Evolutionary conservation across 31 red algal species (phyloP).

Genomic region (Porphyra umbilicalis): DNA sequence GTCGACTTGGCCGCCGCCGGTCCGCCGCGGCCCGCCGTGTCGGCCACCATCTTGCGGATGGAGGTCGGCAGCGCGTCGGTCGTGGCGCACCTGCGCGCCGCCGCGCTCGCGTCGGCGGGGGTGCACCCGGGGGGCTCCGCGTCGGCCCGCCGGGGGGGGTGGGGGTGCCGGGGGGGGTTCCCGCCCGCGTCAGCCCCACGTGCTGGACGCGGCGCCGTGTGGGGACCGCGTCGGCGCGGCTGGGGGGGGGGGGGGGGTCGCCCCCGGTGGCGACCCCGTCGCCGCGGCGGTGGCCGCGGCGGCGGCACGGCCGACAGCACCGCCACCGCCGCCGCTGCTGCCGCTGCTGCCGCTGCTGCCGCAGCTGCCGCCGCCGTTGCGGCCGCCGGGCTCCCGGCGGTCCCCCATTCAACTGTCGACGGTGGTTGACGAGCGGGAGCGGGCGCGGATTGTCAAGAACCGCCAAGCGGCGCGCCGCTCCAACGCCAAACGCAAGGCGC

Average conservation of each 20-base stretch:
- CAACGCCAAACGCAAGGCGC: not conserved
- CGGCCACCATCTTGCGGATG: not conserved
- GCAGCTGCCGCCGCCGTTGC: no score
- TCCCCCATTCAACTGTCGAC: not conserved
- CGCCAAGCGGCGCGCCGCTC: not conserved
- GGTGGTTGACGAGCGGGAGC: not conserved
- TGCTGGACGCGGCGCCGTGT: no score
- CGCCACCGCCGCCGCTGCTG: no score
- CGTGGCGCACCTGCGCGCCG: not conserved
- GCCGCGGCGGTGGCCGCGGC: no score
- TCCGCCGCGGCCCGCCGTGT: not conserved
- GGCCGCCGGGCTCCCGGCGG: not conserved
- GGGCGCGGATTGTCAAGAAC: not conserved
- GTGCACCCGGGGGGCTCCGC: not conserved
- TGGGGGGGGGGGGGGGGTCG: no score
- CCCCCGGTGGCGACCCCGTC: no score
- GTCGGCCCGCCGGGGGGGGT: no score
- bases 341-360: no score
- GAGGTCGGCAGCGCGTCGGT: not conserved
- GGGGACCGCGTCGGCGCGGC: no score
- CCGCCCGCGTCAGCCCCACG: no score
- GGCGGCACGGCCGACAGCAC: no score
- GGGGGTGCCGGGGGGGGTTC: no score
- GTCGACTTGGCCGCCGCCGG: not conserved
- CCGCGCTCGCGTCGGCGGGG: not conserved